Percentiles rank a stretch among this genome's conserved stretches.
phyloP scores from a whole-genome alignment of 2,329 filamentous ascomycete species.

The Colletotrichum gigasporum region DNA sequence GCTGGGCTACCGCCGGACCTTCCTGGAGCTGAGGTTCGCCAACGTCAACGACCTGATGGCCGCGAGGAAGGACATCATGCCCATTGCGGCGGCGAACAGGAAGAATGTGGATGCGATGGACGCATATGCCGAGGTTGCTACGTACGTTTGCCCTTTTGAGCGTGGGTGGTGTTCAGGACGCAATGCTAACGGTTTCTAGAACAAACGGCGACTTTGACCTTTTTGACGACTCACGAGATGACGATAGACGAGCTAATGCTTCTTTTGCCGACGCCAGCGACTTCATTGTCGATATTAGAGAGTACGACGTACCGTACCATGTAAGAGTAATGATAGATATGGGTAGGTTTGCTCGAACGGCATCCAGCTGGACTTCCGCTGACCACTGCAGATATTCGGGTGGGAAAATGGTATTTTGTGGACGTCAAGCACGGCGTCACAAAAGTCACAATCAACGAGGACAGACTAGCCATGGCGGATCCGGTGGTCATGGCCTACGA shows the following conservation, averaged over 20 bases:
- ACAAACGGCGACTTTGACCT: slow-evolving; percentile 88
- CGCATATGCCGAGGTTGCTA: slow-evolving; percentile 95
- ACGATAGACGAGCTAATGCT: slow-evolving; percentile 81
- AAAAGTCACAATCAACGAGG: slow-evolving; percentile 84
- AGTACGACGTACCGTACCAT: slow-evolving; percentile 99
- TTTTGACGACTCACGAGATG: slow-evolving; percentile 87
- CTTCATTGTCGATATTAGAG: slow-evolving; percentile 97
- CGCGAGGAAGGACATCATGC: slow-evolving; percentile 85
- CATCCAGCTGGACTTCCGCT: slow-evolving; percentile 22
- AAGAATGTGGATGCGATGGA: slow-evolving; percentile 98
- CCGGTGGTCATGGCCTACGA: slow-evolving; percentile 99
- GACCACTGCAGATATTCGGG: slow-evolving; percentile 78
- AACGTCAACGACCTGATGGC: slow-evolving; percentile 88
- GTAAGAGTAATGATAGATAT: slow-evolving; percentile 98
- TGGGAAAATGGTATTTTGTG: slow-evolving; percentile 96
- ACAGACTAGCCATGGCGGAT: slow-evolving; percentile 88
- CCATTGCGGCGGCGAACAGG: slow-evolving; percentile 95
- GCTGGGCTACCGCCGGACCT: slow-evolving; percentile 87
- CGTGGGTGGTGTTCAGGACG: too few species aligned
- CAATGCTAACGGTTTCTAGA: slow-evolving; percentile 52
- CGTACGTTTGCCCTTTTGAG: slow-evolving; percentile 60
- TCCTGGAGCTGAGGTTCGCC: slow-evolving; percentile 85
- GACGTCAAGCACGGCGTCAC: slow-evolving; percentile 92
- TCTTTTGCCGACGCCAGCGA: slow-evolving; percentile 89
- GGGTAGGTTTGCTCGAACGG: slow-evolving; percentile 57